These are phyloP conservation scores for Pascua guehoae DNA, from an alignment of 1,284 basidiomycete species.

Conservation along the genomic window DNA sequence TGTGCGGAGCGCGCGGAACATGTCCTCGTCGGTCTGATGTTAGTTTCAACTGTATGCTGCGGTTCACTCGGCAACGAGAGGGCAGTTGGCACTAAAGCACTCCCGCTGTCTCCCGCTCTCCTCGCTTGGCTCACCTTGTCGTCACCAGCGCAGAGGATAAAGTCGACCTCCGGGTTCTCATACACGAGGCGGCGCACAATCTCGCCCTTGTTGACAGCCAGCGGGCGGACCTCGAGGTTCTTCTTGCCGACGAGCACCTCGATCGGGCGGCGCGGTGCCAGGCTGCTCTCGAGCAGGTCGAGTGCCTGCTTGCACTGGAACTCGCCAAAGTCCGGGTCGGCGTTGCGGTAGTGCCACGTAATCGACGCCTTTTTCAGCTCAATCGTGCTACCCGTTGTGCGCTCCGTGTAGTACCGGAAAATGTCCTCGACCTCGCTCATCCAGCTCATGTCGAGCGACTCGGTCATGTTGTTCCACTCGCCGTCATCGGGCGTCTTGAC, in stretches of 20 bases:
- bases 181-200: slow-evolving; percentile 93
- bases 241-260: slow-evolving; percentile 96
- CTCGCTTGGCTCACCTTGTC: slow-evolving; percentile 70
- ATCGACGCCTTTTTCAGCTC: slow-evolving; percentile 96
- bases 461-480: slow-evolving; percentile 85
- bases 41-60: background rate
- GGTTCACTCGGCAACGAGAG: background rate
- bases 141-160: slow-evolving; percentile 95
- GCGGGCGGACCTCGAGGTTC: slow-evolving; percentile 93
- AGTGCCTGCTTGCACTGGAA: slow-evolving; percentile 97
- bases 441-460: slow-evolving; percentile 94
- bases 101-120: background rate
- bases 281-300: slow-evolving; percentile 87
- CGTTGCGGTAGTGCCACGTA: slow-evolving; percentile 94
- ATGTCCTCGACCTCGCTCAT: slow-evolving; percentile 90
- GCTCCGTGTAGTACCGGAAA: slow-evolving; percentile 93
- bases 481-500: slow-evolving; percentile 66
- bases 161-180: slow-evolving; percentile 86
- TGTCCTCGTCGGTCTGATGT: slow-evolving; percentile 82
- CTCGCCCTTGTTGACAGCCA: slow-evolving; percentile 96
- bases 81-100: background rate
- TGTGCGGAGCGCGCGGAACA: slow-evolving; percentile 78
- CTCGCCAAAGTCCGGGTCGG: slow-evolving; percentile 91
- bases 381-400: slow-evolving; percentile 91
- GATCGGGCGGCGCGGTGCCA: slow-evolving; percentile 81